A percentile compares a stretch with the other conserved stretches of the same genome.
These are phyloP conservation scores for Candida stauntonica DNA, from an alignment of 805 yeast genomes.

Conservation along the genomic window DNA sequence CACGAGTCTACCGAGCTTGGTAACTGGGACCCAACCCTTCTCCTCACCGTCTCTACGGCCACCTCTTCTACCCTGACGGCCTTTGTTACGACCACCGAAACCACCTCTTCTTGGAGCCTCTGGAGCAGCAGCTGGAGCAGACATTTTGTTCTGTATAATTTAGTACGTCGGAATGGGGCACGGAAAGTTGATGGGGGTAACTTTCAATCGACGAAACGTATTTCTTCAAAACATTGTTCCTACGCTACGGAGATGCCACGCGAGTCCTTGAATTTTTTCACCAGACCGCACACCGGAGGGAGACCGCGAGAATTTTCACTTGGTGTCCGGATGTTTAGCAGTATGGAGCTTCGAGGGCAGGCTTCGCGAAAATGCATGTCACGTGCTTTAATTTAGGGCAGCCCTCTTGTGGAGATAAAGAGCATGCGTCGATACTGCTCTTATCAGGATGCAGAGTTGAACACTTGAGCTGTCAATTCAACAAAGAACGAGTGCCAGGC, in stretches of 20 bases:
- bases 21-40: slow-evolving; percentile 99
- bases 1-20: slow-evolving; percentile 99
- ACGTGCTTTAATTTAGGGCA: too few relatives aligned
- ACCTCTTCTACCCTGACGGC: slow-evolving; percentile 63
- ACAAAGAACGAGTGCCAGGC: too few relatives aligned
- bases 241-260: neutral
- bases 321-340: neutral
- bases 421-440: too few relatives aligned
- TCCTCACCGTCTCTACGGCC: slow-evolving; percentile 86
- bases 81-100: slow-evolving; percentile 53
- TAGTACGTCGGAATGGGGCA: slow-evolving; percentile 43
- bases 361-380: too few relatives aligned
- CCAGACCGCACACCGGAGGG: neutral
- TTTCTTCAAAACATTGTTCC: slow-evolving; percentile 1
- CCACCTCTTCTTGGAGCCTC: slow-evolving; percentile 47
- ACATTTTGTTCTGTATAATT: slow-evolving; percentile 29
- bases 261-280: neutral
- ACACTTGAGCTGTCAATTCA: too few relatives aligned
- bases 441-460: too few relatives aligned
- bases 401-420: too few relatives aligned
- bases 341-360: neutral
- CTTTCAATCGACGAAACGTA: slow-evolving; percentile 44
- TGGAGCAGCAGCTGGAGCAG: slow-evolving; percentile 34
- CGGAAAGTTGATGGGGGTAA: slow-evolving; percentile 52
- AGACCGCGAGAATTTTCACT: neutral